Evolutionary conservation across 768 basidiomycete genomes (phyloP), one percentile per base, ranked within the genome.

Genomic region (Tephrocybe sp.): DNA sequence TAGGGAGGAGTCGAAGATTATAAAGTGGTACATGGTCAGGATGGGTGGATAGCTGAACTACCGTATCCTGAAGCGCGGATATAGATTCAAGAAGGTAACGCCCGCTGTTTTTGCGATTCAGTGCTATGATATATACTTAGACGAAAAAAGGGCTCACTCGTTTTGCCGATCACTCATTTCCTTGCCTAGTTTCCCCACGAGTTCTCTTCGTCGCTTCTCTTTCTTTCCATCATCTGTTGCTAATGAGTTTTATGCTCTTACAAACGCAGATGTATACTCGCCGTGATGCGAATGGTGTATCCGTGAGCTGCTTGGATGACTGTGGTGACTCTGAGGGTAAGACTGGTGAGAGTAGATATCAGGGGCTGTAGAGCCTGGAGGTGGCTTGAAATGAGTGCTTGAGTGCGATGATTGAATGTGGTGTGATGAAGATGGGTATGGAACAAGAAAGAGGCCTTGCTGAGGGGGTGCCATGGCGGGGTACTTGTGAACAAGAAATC

Each of bases 161-260:
- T 90, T 88, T 58, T 86, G 72, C 52, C 87, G 75, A 67, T 91
- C 88, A 62, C 66, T 76, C 72, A 87, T 78, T 58, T 90, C 88
- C 65, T 85, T 89, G 20, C 81, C 82, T 24, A 86, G 65, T 70
- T 83, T 87, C 47, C 83, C 81, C n/a, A 81, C 76, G 25, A 85
- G 64, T 48, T 90, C 88, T 61, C 81, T 85, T 55, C 84, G 73
- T 66, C 81, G 80, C 73, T 79, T 84, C 49, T 87, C 86, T 60
- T 78, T 81, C 71, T 83, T 74, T 33, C 66, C 71, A 24, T 78
- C 78, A 50, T 76, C 72, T 3, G 51, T 49, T 18, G 55, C 18
- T 5, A 18, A 17, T 34, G 11, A 25, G n/a, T 15, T 37, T 40
- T 17, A 61, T 7, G 5, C 38, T 36, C 38, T 20, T 9, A 39